phyloP scores from a whole-genome alignment of 1,139 yeast genomes.

The Diutina ranongensis region DNA sequence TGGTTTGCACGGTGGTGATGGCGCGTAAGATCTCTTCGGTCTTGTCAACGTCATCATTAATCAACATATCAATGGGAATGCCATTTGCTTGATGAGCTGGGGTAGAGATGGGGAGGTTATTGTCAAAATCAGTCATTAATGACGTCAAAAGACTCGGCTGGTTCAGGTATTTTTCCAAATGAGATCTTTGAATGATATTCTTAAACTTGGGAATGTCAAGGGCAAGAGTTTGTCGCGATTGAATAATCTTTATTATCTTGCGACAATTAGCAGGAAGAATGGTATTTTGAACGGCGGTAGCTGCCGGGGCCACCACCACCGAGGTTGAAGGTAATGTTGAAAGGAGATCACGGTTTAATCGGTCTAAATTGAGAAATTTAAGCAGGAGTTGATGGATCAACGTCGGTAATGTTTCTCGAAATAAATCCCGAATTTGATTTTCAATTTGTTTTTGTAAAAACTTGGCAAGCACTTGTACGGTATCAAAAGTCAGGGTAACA shows the following conservation, averaged over 20 bases:
- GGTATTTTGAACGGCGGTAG: slow-evolving; percentile 10
- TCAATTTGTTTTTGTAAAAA: slow-evolving; percentile 78
- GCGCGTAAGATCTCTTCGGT: slow-evolving; percentile 30
- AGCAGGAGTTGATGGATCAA: slow-evolving; percentile 67
- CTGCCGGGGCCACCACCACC: not conserved
- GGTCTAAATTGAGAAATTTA: slow-evolving; percentile 34
- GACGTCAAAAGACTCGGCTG: slow-evolving; percentile 31
- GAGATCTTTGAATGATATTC: slow-evolving; percentile 45
- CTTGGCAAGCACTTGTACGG: slow-evolving; percentile 71
- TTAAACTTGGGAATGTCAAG: slow-evolving; percentile 49
- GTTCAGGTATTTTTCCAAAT: slow-evolving; percentile 29
- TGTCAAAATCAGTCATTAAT: slow-evolving; percentile 15
- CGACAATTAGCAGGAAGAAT: slow-evolving; percentile 45
- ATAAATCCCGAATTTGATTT: slow-evolving; percentile 64
- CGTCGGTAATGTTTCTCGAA: slow-evolving; percentile 77
- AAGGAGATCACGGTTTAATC: not conserved
- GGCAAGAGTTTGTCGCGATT: slow-evolving; percentile 70
- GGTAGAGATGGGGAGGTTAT: slow-evolving; percentile 11
- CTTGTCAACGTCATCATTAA: slow-evolving; percentile 18
- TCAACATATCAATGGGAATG: slow-evolving; percentile 11
- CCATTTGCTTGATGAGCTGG: slow-evolving; percentile 8
- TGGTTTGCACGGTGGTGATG: slow-evolving; percentile 37
- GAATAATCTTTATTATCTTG: slow-evolving; percentile 57
- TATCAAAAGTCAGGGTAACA: slow-evolving; percentile 77
- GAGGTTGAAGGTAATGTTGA: not conserved